Evolutionary conservation across 2,329 filamentous ascomycete genomes (phyloP), one percentile per base, ranked within the genome.

Genomic region (Monosporascus ibericus): DNA sequence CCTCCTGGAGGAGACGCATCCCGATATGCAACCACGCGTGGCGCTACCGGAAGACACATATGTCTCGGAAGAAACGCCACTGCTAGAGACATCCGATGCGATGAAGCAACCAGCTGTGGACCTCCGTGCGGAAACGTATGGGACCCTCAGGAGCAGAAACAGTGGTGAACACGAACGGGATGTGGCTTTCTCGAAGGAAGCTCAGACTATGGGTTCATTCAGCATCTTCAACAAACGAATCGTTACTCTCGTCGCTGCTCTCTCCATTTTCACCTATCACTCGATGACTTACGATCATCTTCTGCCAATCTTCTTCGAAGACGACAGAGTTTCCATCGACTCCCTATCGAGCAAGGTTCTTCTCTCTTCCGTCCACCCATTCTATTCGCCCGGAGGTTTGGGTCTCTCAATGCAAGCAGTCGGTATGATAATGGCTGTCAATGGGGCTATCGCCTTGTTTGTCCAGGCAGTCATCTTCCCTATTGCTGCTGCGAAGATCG

Each of bases 261-360:
- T 96, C 47, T 89, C 87, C 44, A 89, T 96, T 57, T 96, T 95
- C 72, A 94, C 90, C 5, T 95, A 95, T 67, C 92, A 96, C 71
- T 90, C 87, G 38, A 96, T 96, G 91, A 91, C 88, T 0, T 96
- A 90, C 70, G 92, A 96, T 65, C 89, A 95, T 66, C 79, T 96
- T 1, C 77, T 96, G 50, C 92, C 92, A 7, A 96, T 96, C 54
- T 96, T 96, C 71, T 83, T 96, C 49, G 91, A 96, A 68, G 91
- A 96, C 62, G 78, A 84, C 40, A 79, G 81, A 30, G 72, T 70
- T 56, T 66, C 70, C 25, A 65, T 73, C 46, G 68, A 73, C 42
- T 66, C 73, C 6, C 58, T 70, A 24, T 55, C 68, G 42, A 60
- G 60, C 1, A 55, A 60, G 20, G 55, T 63, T 24, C 59, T 66